Conservation (phyloP, 805 yeast genomes). For the Zygotorulaspora sp. region DNA sequence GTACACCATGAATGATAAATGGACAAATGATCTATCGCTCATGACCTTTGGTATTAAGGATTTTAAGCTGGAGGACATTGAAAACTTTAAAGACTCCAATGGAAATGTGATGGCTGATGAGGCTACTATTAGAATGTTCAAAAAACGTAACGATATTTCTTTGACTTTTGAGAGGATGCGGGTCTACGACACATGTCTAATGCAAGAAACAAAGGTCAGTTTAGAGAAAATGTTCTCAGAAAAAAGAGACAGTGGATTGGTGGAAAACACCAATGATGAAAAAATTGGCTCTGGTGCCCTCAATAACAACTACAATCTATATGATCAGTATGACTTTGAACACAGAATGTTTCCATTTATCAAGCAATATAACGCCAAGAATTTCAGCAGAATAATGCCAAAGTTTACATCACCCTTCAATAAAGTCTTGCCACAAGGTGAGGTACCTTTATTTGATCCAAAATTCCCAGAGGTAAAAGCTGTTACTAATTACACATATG, state of each 20-base stretch:
- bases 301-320: conserved; percentile 2
- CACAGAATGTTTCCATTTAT: conserved; percentile 24
- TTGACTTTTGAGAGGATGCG: conserved; percentile 19
- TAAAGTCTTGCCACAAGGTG: conserved; percentile 10
- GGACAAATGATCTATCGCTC: conserved; percentile 16
- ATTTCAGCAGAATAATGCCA: conserved; percentile 18
- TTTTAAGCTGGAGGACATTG: conserved; percentile 2
- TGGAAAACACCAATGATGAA: neutral
- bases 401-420: conserved; percentile 12
- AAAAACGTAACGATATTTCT: conserved; percentile 10
- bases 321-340: conserved; percentile 23
- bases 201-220: conserved; percentile 5
- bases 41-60: conserved; percentile 15
- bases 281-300: neutral
- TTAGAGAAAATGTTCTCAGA: conserved; percentile 2
- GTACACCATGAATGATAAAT: conserved; percentile 17
- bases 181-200: conserved; percentile 22
- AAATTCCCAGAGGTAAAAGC: neutral
- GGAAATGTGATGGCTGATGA: conserved; percentile 7
- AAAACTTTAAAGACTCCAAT: conserved; percentile 7
- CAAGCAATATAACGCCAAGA: conserved; percentile 10
- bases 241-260: neutral
- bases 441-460: conserved; percentile 7
- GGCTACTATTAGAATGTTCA: conserved; percentile 7
- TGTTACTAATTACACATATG: conserved; percentile 7